phyloP scores from a whole-genome alignment of 2,329 filamentous ascomycete genomes.

The Lachnum nothofagi region DNA sequence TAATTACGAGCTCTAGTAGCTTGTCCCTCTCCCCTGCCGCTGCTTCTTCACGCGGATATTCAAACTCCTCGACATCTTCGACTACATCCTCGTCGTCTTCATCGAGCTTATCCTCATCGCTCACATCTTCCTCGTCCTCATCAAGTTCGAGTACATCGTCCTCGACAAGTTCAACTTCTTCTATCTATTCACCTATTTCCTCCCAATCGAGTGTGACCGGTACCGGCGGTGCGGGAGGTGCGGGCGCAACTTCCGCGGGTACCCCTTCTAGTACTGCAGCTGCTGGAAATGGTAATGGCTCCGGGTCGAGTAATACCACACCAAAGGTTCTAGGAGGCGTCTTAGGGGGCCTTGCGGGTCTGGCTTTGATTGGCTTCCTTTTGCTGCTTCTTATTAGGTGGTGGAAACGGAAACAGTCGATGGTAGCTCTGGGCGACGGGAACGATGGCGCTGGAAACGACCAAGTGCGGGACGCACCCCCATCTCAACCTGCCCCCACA shows the following conservation, averaged over 20 bases:
- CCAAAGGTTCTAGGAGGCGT: constrained; percentile 30
- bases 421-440: constrained; percentile 41
- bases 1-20: constrained; percentile 29
- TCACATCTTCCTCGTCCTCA: constrained; percentile 5
- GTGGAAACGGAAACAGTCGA: constrained; percentile 45
- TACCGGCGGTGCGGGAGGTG: constrained; percentile 11
- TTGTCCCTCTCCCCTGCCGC: constrained; percentile 15
- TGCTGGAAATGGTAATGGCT: constrained; percentile 15
- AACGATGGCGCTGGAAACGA: constrained; percentile 33
- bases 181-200: neutral
- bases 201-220: constrained; percentile 7
- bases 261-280: constrained; percentile 18
- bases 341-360: constrained; percentile 44
- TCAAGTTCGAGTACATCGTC: neutral
- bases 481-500: constrained; percentile 16
- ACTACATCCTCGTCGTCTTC: constrained; percentile 9
- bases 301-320: constrained; percentile 20
- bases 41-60: constrained; percentile 9
- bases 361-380: constrained; percentile 51
- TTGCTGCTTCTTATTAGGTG: constrained; percentile 49
- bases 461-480: constrained; percentile 27
- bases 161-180: constrained; percentile 6
- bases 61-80: constrained; percentile 10
- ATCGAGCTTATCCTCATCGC: constrained; percentile 1
- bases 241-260: constrained; percentile 6